phyloP scores from a whole-genome alignment of 352 stramenopile species.

The Pythium brachiatum region DNA sequence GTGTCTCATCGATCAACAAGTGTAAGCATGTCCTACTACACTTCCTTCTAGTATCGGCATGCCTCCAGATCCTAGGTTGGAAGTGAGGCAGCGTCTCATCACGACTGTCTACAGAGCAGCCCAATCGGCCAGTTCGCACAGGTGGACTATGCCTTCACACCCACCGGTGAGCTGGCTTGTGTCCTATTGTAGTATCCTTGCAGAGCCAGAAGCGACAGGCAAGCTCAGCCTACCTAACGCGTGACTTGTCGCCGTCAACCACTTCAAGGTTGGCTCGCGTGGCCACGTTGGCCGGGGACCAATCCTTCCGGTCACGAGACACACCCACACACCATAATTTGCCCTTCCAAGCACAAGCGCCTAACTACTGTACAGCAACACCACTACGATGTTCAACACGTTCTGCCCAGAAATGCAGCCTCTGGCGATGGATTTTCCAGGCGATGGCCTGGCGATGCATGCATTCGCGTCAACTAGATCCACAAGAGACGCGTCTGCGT shows the following conservation, averaged over 20 bases:
- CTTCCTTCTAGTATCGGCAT: no score
- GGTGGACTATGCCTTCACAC: not conserved
- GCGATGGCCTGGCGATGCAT: not conserved
- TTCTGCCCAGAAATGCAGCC: not conserved
- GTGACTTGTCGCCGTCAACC: not conserved
- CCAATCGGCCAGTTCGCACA: not conserved
- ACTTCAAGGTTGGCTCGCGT: not conserved
- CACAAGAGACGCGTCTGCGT: not conserved
- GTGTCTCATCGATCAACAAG: no score
- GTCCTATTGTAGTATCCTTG: no score
- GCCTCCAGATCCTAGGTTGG: not conserved
- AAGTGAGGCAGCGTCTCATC: no score
- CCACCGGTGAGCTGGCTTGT: no score
- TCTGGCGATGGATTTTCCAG: not conserved
- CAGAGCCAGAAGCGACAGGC: constrained; percentile 1
- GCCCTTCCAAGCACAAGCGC: not conserved
- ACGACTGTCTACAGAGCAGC: no score
- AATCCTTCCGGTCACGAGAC: not conserved
- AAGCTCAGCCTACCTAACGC: not conserved
- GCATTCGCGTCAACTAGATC: not conserved
- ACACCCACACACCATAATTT: not conserved
- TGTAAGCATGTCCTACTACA: no score
- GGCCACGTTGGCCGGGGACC: not conserved
- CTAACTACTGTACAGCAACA: no score
- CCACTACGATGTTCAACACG: not conserved